Evolutionary conservation across 108 stramenopile genomes (phyloP).

Genomic region (Discostella pseudostelligera): DNA sequence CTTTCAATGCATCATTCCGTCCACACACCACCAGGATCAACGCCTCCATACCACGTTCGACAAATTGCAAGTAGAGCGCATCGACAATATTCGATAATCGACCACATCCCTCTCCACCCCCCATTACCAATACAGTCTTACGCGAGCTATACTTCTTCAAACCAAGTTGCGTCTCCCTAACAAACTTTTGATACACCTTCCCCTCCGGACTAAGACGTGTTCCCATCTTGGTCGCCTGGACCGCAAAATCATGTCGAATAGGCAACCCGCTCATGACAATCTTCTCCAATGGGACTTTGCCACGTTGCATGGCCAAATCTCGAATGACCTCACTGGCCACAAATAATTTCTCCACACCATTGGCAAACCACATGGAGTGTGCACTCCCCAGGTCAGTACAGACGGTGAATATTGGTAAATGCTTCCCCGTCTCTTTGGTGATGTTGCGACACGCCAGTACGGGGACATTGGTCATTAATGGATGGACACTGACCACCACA

Average conservation of each 20-base stretch:
- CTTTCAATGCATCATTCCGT: conserved; percentile 62
- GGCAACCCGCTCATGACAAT: conserved; percentile 88
- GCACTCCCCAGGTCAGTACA: conserved; percentile 95
- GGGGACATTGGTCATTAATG: conserved; percentile 94
- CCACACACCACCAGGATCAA: conserved; percentile 95
- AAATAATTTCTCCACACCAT: conserved; percentile 88
- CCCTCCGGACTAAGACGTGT: conserved; percentile 66
- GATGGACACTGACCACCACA: conserved; percentile 93
- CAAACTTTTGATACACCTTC: conserved; percentile 51
- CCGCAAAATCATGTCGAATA: conserved; percentile 89
- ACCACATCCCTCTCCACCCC: conserved; percentile 96
- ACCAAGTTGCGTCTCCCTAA: conserved; percentile 43
- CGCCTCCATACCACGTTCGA: conserved; percentile 63
- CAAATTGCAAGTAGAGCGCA: conserved; percentile 66
- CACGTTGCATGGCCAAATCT: conserved; percentile 71
- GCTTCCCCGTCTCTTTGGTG: conserved; percentile 66
- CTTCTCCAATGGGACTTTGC: conserved; percentile 81
- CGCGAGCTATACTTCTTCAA: conserved; percentile 37
- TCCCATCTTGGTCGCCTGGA: conserved; percentile 66
- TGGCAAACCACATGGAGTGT: conserved; percentile 94
- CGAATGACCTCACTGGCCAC: conserved; percentile 80
- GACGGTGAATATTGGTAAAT: conserved; percentile 91
- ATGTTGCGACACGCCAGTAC: conserved; percentile 82
- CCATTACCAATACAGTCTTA: conserved; percentile 69
- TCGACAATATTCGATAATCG: conserved; percentile 86